phyloP scores from a whole-genome alignment of 2,329 filamentous ascomycete species.

The Sclerotinia glacialis region DNA sequence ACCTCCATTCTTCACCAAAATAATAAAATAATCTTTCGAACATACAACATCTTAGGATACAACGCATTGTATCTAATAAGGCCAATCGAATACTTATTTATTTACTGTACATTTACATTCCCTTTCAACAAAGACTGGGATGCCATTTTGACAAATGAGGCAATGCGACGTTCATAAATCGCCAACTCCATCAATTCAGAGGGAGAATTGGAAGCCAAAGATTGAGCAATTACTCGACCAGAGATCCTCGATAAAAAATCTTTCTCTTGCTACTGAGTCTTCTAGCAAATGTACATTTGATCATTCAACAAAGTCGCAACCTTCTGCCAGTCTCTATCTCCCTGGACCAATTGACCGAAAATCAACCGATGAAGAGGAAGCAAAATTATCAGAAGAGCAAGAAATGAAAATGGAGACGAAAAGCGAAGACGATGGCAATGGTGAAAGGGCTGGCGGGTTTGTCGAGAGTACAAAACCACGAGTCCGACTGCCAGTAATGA shows the following conservation, averaged over 20 bases:
- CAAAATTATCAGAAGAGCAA: background rate
- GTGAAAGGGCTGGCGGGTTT: too few species aligned
- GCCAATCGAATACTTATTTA: too few species aligned
- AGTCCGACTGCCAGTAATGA: slow-evolving; percentile 7
- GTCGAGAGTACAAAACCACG: background rate
- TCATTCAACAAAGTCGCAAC: slow-evolving; percentile 46
- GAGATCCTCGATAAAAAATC: slow-evolving; percentile 52
- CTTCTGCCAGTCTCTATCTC: slow-evolving; percentile 65
- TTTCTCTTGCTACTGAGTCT: slow-evolving; percentile 62
- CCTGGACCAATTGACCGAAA: slow-evolving; percentile 42
- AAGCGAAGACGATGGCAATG: too few species aligned
- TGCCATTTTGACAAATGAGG: background rate
- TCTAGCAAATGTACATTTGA: slow-evolving; percentile 66
- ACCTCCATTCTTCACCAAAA: background rate
- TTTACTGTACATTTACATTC: background rate
- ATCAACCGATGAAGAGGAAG: background rate
- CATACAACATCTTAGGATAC: background rate
- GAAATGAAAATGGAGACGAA: background rate
- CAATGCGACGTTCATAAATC: slow-evolving; percentile 37
- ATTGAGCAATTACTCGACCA: slow-evolving; percentile 72
- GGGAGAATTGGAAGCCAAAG: slow-evolving; percentile 69
- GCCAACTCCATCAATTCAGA: slow-evolving; percentile 32
- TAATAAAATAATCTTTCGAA: too few species aligned
- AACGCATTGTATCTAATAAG: background rate
- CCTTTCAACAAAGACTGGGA: too few species aligned